Conservation (phyloP, 2,329 filamentous ascomycete genomes). For the Dactylellina parvicollis region DNA sequence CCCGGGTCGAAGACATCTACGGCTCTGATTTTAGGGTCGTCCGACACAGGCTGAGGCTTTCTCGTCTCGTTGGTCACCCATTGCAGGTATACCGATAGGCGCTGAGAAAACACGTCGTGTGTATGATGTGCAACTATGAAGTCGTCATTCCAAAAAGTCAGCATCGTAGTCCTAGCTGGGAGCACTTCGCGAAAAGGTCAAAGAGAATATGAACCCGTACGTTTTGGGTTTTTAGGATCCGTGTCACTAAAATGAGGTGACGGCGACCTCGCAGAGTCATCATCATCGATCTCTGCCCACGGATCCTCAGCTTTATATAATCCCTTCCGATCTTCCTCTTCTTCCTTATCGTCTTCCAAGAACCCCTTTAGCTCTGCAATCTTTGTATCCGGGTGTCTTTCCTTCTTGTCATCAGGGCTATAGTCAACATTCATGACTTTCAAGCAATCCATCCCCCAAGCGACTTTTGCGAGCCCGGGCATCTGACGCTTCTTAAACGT, state of each 20-base stretch:
- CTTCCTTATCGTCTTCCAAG: slow-evolving; percentile 34
- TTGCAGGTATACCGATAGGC: slow-evolving; percentile 66
- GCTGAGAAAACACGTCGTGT: slow-evolving; percentile 66
- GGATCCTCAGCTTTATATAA: slow-evolving; percentile 17
- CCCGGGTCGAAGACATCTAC: slow-evolving; percentile 65
- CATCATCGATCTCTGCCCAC: slow-evolving; percentile 9
- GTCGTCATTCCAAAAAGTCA: too few species aligned
- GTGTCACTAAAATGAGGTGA: slow-evolving; percentile 45
- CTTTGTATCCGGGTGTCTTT: slow-evolving; percentile 60
- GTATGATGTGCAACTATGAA: slow-evolving; percentile 61
- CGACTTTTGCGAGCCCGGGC: slow-evolving; percentile 66
- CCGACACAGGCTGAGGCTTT: slow-evolving; percentile 59
- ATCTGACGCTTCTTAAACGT: slow-evolving; percentile 66
- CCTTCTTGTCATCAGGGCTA: slow-evolving; percentile 49
- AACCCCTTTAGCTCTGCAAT: slow-evolving; percentile 67
- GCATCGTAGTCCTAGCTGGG: too few species aligned
- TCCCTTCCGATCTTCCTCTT: slow-evolving; percentile 10
- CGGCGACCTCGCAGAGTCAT: slow-evolving; percentile 37
- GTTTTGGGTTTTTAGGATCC: slow-evolving; percentile 45
- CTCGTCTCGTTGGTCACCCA: slow-evolving; percentile 62
- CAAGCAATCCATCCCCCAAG: slow-evolving; percentile 67
- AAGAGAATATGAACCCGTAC: slow-evolving; percentile 16
- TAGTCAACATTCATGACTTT: slow-evolving; percentile 61
- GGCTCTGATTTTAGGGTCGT: slow-evolving; percentile 59
- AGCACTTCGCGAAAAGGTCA: neutral